These are phyloP conservation scores for Apiospora sp. DNA, from an alignment of 2,329 filamentous ascomycete genomes.

Conservation along the genomic window DNA sequence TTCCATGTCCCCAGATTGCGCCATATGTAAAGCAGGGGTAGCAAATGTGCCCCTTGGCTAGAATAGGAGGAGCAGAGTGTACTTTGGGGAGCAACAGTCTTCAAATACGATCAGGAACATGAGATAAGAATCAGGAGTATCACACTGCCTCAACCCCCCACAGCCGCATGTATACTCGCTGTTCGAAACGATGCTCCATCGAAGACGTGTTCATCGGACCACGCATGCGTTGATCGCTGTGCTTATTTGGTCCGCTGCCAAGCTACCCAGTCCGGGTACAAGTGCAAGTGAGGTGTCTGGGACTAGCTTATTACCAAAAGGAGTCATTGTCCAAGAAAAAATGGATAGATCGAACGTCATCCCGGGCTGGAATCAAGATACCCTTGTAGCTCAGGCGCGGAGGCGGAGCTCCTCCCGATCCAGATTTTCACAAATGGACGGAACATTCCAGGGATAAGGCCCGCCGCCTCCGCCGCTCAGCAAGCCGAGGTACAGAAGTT, in stretches of 20 bases:
- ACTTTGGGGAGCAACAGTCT: no score
- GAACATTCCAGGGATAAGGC: background rate
- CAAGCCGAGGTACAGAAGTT: background rate
- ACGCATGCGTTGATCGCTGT: background rate
- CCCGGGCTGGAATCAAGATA: background rate
- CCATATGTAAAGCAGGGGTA: no score
- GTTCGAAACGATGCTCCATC: background rate
- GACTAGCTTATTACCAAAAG: background rate
- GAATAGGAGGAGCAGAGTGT: no score
- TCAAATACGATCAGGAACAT: no score
- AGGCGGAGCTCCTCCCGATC: background rate
- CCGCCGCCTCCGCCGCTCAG: background rate
- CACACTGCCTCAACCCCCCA: no score
- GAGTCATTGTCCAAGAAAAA: background rate
- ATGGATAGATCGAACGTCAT: background rate
- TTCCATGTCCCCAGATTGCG: no score
- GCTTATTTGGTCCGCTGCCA: background rate
- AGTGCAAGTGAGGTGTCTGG: no score
- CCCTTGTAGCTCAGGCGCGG: background rate
- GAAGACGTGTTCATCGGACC: background rate
- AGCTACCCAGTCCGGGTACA: background rate
- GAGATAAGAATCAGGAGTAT: no score
- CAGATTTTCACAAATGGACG: background rate
- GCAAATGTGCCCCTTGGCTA: no score
- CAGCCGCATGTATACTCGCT: background rate